phyloP scores from a whole-genome alignment of 768 basidiomycete genomes.

The Amanita phalloides region DNA sequence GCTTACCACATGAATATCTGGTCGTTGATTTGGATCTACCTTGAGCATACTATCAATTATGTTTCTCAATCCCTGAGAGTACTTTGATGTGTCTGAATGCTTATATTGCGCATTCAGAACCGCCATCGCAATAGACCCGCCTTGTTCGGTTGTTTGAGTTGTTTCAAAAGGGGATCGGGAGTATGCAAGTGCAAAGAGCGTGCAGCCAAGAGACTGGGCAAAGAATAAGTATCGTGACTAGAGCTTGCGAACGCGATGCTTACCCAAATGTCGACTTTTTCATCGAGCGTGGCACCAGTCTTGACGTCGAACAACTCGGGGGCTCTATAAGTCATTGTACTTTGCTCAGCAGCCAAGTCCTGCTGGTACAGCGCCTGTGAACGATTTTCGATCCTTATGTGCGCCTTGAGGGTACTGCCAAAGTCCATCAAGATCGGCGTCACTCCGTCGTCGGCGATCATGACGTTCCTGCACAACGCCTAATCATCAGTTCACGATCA shows the following conservation, averaged over 20 bases:
- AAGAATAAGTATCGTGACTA: not conserved
- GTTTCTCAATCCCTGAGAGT: conserved; percentile 72
- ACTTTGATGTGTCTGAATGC: conserved; percentile 69
- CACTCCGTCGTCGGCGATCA: conserved; percentile 88
- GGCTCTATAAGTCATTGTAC: conserved; percentile 96
- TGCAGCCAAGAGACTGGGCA: conserved; percentile 84
- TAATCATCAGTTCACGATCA: not conserved
- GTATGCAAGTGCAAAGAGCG: conserved; percentile 90
- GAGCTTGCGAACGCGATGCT: conserved; percentile 12
- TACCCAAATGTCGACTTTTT: conserved; percentile 97
- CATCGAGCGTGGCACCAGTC: conserved; percentile 76
- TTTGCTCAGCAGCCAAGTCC: conserved; percentile 96
- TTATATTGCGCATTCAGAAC: conserved; percentile 90
- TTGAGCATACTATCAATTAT: conserved; percentile 83
- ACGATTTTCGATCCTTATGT: conserved; percentile 72
- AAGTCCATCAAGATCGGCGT: conserved; percentile 96
- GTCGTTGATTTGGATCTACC: conserved; percentile 71
- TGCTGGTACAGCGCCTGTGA: conserved; percentile 87
- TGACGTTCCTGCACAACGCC: conserved; percentile 67
- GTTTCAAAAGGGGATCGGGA: conserved; percentile 96
- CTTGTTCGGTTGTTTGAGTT: conserved; percentile 83
- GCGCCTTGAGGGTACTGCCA: conserved; percentile 82
- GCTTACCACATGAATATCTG: conserved; percentile 74
- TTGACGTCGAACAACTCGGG: conserved; percentile 98
- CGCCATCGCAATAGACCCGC: conserved; percentile 96